Percentiles rank a stretch among this genome's conserved stretches.
Conservation (phyloP, 768 basidiomycete species). For the Suillus americanus region DNA sequence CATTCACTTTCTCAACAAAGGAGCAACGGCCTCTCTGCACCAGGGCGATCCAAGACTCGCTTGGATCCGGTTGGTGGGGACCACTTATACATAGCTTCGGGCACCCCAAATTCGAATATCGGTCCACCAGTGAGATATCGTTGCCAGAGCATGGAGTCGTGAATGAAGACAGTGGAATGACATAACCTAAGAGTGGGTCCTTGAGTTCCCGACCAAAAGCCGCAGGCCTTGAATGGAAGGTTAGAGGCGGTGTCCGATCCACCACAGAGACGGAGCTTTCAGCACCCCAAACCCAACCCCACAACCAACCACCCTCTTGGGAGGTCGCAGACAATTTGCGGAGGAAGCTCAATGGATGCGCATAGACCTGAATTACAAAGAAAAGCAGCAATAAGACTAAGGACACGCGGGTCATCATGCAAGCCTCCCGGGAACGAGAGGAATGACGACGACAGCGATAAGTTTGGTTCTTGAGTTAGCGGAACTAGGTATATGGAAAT, state of each 20-base stretch:
- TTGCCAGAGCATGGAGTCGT: conserved; percentile 49
- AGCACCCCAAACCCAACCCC: conserved; percentile 69
- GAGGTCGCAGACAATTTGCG: conserved; percentile 40
- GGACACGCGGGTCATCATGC: conserved; percentile 17
- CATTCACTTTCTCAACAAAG: conserved; percentile 80
- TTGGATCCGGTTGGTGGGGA: conserved; percentile 51
- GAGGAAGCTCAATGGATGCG: conserved; percentile 21
- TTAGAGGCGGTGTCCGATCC: conserved; percentile 69
- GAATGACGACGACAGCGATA: conserved; percentile 1
- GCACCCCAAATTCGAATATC: conserved; percentile 55
- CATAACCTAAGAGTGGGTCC: conserved; percentile 69
- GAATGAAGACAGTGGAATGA: conserved; percentile 69
- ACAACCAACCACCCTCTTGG: conserved; percentile 51
- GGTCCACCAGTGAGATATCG: conserved; percentile 12
- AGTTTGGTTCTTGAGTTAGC: not conserved
- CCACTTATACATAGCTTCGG: conserved; percentile 64
- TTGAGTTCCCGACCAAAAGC: conserved; percentile 74
- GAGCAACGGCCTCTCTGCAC: conserved; percentile 89
- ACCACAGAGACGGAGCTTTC: conserved; percentile 75
- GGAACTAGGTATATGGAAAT: conserved; percentile 2
- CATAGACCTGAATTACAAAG: conserved; percentile 9
- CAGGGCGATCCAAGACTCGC: conserved; percentile 86
- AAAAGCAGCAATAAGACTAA: conserved; percentile 10
- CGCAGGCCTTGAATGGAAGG: conserved; percentile 70
- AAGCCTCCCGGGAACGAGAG: conserved; percentile 6